A percentile compares a stretch with the other conserved stretches of the same genome.
Conservation (phyloP, 148 eudicot species). For the Vaccinium myrtillus region DNA sequence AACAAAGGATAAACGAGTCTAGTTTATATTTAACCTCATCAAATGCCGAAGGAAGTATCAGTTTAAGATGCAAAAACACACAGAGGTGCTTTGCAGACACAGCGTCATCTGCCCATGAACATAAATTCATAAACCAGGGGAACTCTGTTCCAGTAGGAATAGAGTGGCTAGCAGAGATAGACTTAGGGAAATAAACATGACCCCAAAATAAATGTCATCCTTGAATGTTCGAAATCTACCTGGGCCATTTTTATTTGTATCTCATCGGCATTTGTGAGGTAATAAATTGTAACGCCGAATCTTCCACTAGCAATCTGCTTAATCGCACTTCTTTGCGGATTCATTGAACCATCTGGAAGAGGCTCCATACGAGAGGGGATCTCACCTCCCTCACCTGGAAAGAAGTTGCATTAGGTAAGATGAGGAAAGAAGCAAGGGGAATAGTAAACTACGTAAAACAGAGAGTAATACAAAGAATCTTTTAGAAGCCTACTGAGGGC, state of each 20-base stretch:
- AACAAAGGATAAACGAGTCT: conserved; percentile 13
- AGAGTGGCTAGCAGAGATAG: conserved; percentile 30
- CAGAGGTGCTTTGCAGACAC: conserved; percentile 54
- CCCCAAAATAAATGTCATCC: background rate
- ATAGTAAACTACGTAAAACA: background rate
- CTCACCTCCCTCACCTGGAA: conserved; percentile 97
- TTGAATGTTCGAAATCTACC: conserved; percentile 38
- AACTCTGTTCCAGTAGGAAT: conserved; percentile 50
- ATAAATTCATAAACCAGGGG: conserved; percentile 70
- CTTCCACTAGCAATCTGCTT: conserved; percentile 99
- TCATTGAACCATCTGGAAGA: conserved; percentile 85
- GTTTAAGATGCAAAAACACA: conserved; percentile 72
- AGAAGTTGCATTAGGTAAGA: conserved; percentile 4
- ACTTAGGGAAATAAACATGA: background rate
- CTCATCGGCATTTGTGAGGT: conserved; percentile 98
- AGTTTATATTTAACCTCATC: conserved; percentile 58
- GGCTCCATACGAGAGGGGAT: conserved; percentile 94
- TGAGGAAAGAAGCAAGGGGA: background rate
- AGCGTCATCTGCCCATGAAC: conserved; percentile 76
- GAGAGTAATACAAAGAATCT: background rate
- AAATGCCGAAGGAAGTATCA: conserved; percentile 61
- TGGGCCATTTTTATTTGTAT: conserved; percentile 99
- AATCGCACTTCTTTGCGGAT: conserved; percentile 88
- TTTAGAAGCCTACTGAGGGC: conserved; percentile 3
- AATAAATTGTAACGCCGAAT: conserved; percentile 97